Percentiles rank a stretch among this genome's conserved stretches.
phyloP scores from a whole-genome alignment of 139 green algal species.

The Chlorella sorokiniana region DNA sequence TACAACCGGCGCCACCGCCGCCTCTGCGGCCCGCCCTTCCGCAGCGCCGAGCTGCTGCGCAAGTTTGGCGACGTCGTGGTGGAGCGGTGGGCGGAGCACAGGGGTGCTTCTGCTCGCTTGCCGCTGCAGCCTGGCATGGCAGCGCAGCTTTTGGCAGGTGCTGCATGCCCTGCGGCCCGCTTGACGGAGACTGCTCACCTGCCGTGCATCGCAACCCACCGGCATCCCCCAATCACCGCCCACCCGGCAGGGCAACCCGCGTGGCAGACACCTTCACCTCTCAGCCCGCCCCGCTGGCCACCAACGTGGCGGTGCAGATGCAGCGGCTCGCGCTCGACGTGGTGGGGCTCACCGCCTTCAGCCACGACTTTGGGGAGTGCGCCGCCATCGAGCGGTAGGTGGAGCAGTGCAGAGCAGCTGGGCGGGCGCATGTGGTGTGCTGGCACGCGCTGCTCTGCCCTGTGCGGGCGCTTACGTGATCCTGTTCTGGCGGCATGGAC shows the following conservation, averaged over 20 bases:
- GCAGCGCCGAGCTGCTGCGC: conserved; percentile 49
- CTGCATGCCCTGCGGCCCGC: background rate
- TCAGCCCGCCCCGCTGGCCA: conserved; percentile 29
- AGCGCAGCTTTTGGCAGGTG: background rate
- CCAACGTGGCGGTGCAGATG: conserved; percentile 65
- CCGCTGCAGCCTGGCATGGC: background rate
- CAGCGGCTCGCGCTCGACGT: conserved; percentile 78
- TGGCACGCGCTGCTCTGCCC: background rate
- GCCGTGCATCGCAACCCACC: background rate
- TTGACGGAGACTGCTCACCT: no score
- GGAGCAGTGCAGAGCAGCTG: background rate
- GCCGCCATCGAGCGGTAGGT: background rate
- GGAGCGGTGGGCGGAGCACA: conserved; percentile 44
- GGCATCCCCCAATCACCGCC: background rate
- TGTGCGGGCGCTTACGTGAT: background rate
- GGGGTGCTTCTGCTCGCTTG: no score
- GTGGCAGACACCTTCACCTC: conserved; percentile 45
- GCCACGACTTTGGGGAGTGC: conserved; percentile 66
- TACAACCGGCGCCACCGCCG: conserved; percentile 74
- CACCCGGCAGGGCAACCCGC: conserved; percentile 32
- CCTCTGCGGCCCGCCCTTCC: conserved; percentile 74
- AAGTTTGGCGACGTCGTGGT: conserved; percentile 57
- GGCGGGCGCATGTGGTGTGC: background rate
- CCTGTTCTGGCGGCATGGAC: background rate
- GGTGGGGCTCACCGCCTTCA: conserved; percentile 71